These are phyloP conservation scores for Wallemia hederae DNA, from an alignment of 1,284 basidiomycete genomes.

Conservation along the genomic window DNA sequence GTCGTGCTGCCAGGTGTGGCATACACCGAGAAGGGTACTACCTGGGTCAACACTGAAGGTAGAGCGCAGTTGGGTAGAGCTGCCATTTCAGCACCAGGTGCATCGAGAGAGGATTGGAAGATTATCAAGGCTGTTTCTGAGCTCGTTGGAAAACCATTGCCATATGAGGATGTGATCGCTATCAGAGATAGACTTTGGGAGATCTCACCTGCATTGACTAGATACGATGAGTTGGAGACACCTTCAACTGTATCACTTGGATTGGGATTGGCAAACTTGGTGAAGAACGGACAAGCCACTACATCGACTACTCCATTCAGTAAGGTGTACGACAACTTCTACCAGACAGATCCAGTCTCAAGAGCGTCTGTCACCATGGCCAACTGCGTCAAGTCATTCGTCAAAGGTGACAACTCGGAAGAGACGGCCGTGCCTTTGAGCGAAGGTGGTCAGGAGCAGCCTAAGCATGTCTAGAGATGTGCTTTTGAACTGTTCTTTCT, in stretches of 20 bases:
- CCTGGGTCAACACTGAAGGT: slow-evolving; percentile 95
- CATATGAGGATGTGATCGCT: slow-evolving; percentile 68
- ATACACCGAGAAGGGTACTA: slow-evolving; percentile 82
- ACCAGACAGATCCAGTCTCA: slow-evolving; percentile 53
- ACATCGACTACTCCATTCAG: slow-evolving; percentile 34
- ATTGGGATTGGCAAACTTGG: slow-evolving; percentile 35
- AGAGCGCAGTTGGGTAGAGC: slow-evolving; percentile 68
- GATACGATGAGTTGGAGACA: slow-evolving; percentile 59
- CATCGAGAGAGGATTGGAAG: slow-evolving; percentile 95
- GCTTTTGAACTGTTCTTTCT: no score
- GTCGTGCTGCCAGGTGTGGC: slow-evolving; percentile 77
- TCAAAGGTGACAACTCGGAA: not conserved
- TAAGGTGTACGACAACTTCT: slow-evolving; percentile 76
- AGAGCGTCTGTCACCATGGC: slow-evolving; percentile 8
- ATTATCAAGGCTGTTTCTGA: slow-evolving; percentile 87
- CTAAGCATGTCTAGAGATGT: not conserved
- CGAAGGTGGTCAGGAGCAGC: not conserved
- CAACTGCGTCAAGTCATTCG: slow-evolving; percentile 1
- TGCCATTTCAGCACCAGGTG: slow-evolving; percentile 82
- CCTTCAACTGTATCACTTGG: slow-evolving; percentile 41
- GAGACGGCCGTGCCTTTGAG: not conserved
- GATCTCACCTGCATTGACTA: slow-evolving; percentile 64
- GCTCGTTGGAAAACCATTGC: slow-evolving; percentile 42
- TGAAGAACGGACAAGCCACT: slow-evolving; percentile 23
- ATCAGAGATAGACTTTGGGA: slow-evolving; percentile 92